Base-by-base conservation (phyloP, 495 filamentous ascomycete species). In the Neurospora discreta region DNA sequence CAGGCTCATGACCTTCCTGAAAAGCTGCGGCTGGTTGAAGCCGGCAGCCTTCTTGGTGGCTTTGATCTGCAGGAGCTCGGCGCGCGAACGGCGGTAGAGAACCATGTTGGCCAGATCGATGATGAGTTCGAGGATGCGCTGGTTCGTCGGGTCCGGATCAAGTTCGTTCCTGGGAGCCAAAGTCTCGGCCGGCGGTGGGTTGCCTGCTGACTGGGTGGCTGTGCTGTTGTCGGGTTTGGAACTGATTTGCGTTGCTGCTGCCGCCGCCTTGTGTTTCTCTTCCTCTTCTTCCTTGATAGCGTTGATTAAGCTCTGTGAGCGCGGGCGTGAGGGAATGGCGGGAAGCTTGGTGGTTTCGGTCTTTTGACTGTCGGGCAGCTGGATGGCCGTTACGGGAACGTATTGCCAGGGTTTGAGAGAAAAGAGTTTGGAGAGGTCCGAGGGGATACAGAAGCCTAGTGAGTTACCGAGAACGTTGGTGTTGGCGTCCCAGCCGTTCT, bases 61-160 rank as follows among this genome's bases (percentile, higher is more conserved):
- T 75, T 85, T 84, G 70, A 88, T 78, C 72, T 87, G 85, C 79
- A 85, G 81, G 70, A 98, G 85, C 78, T 97, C 93, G 40, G 84
- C 86, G 40, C 91, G 88, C 3, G 92, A 88, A 77, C 89, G 87
- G 75, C 93, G 93, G 70, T 92, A 90, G 69, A 97, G 84, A 42
- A 98, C 93, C 69, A 93, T 93, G 76, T 97, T 97, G 38, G 93
- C 92, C 75, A 97, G 85, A 75, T 96, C 92, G n/a, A 90, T 87
- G 39, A 94, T 87, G n/a, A 93, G 85, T 74, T 90, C 88, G 23
- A 97, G 78, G 39, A 97, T 92, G 41, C 90, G 89, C 72, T 90
- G 85, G 75, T 93, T 93, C 5, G 84, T 84, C 10, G 86, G 82
- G 78, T 95, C 91, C 0, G 86, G 77, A 72, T 94, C 92, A 3